A percentile compares a stretch with the other conserved stretches of the same genome.
These are phyloP conservation scores for Pseudonitzschia multiseries DNA, from an alignment of 108 stramenopile genomes.

Conservation along the genomic window DNA sequence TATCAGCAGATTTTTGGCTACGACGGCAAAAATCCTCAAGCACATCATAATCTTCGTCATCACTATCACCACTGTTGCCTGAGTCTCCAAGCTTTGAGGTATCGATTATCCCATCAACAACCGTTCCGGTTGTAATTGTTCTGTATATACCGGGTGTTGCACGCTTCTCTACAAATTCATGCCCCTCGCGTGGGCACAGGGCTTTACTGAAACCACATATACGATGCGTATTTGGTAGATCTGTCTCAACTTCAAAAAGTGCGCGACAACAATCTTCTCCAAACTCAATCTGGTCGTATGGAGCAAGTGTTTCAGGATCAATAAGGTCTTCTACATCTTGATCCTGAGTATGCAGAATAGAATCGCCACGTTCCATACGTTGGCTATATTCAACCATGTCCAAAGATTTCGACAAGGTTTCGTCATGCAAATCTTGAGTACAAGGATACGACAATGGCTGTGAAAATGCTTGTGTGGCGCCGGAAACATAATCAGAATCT, in stretches of 20 bases:
- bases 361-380: constrained; percentile 59
- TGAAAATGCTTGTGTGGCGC: not conserved
- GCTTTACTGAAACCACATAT: constrained; percentile 18
- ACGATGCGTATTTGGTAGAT: constrained; percentile 18
- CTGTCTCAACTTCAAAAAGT: constrained; percentile 30
- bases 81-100: constrained; percentile 26
- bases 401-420: not conserved
- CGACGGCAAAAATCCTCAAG: constrained; percentile 23
- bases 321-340: constrained; percentile 47
- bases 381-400: constrained; percentile 42
- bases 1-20: constrained; percentile 12
- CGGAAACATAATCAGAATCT: not conserved
- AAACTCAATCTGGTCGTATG: constrained; percentile 44
- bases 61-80: constrained; percentile 31
- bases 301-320: constrained; percentile 57
- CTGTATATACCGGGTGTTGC: constrained; percentile 35
- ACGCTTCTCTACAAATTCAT: constrained; percentile 35
- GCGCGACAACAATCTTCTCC: constrained; percentile 34
- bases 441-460: constrained; percentile 25
- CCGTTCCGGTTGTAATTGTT: constrained; percentile 35
- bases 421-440: constrained; percentile 33
- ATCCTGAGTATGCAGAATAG: constrained; percentile 29
- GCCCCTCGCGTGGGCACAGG: constrained; percentile 22
- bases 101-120: constrained; percentile 35
- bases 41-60: constrained; percentile 39